phyloP scores from a whole-genome alignment of 768 basidiomycete genomes.

The Termitomyces sp. region DNA sequence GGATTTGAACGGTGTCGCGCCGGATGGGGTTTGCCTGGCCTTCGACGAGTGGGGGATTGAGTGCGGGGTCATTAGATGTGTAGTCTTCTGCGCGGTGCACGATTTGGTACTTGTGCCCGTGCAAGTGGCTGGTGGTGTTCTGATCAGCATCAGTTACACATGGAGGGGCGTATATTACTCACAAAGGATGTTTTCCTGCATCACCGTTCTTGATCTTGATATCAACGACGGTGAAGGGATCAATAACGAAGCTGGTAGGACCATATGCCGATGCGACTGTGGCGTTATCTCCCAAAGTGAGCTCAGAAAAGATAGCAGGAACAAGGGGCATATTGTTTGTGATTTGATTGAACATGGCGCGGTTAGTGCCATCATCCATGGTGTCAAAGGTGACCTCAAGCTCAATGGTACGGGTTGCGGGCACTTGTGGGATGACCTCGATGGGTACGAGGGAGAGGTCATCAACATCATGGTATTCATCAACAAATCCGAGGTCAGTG shows the following conservation, averaged over 20 bases:
- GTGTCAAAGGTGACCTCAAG: constrained; percentile 81
- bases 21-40: constrained; percentile 85
- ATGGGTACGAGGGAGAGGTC: constrained; percentile 73
- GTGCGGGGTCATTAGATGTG: constrained; percentile 62
- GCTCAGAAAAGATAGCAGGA: constrained; percentile 71
- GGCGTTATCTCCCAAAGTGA: constrained; percentile 76
- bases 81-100: constrained; percentile 71
- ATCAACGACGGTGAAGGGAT: constrained; percentile 74
- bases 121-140: constrained; percentile 63
- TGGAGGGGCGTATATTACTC: constrained; percentile 22
- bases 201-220: constrained; percentile 73
- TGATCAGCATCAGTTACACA: not conserved
- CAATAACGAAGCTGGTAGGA: constrained; percentile 67
- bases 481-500: constrained; percentile 50
- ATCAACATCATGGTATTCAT: constrained; percentile 57
- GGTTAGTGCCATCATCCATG: constrained; percentile 83
- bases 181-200: constrained; percentile 83
- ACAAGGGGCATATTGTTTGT: constrained; percentile 69
- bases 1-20: constrained; percentile 85
- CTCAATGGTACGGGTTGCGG: constrained; percentile 55
- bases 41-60: constrained; percentile 81
- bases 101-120: constrained; percentile 86
- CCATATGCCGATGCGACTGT: constrained; percentile 74
- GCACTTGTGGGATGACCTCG: constrained; percentile 42
- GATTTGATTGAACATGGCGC: constrained; percentile 69